A percentile compares a stretch with the other conserved stretches of the same genome.
These are phyloP conservation scores for Lentinula guzmanii DNA, from an alignment of 768 basidiomycete genomes.

Conservation along the genomic window DNA sequence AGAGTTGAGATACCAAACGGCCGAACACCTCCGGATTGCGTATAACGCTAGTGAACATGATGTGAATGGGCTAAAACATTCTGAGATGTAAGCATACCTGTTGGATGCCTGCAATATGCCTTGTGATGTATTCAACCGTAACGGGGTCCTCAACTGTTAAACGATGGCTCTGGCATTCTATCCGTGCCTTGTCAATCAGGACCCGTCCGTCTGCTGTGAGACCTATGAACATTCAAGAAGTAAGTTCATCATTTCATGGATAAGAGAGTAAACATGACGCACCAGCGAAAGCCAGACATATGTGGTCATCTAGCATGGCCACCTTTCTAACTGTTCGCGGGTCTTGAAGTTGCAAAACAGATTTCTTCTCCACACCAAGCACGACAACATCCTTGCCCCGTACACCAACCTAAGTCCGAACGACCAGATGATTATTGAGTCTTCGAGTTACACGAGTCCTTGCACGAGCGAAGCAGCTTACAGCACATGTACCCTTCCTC, in stretches of 20 bases:
- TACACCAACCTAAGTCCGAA: constrained; percentile 73
- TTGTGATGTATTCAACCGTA: constrained; percentile 96
- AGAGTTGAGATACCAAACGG: constrained; percentile 98
- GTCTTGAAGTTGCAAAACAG: constrained; percentile 94
- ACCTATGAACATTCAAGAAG: constrained; percentile 40
- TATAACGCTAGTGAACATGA: constrained; percentile 64
- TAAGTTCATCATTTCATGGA: neutral
- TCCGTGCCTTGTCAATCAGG: constrained; percentile 94
- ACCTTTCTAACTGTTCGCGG: constrained; percentile 97
- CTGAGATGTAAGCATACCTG: constrained; percentile 51
- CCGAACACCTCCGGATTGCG: constrained; percentile 96
- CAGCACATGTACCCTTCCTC: constrained; percentile 94
- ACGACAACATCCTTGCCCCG: constrained; percentile 93
- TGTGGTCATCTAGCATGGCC: constrained; percentile 96
- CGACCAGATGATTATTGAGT: neutral
- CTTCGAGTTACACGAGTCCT: neutral
- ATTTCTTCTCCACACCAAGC: constrained; percentile 98
- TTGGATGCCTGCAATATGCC: constrained; percentile 98
- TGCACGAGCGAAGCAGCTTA: constrained; percentile 28
- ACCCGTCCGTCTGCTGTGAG: constrained; percentile 97
- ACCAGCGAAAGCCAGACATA: constrained; percentile 98
- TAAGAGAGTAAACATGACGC: constrained; percentile 16
- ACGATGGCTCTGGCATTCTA: constrained; percentile 97
- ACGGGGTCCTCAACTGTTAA: constrained; percentile 98
- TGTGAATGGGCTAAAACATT: neutral